Percentiles rank a stretch among this genome's conserved stretches.
Conservation (phyloP, 2,329 filamentous ascomycete species). For the Ceratocystis lukuohia region DNA sequence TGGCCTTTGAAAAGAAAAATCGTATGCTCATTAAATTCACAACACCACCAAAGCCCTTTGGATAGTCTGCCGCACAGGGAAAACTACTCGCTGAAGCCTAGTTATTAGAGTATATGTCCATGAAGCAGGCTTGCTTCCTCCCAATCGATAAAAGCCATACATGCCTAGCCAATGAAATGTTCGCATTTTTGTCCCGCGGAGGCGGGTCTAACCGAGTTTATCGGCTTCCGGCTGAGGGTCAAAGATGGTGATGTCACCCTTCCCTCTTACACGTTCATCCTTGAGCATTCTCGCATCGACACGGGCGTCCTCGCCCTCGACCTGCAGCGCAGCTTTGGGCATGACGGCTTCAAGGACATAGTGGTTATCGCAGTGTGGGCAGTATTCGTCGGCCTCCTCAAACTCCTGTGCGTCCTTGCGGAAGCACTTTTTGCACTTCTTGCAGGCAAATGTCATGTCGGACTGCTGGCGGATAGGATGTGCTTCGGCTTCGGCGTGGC, state of each 20-base stretch:
- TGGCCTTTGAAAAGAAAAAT: background rate
- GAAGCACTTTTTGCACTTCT: slow-evolving; percentile 98
- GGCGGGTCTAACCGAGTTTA: slow-evolving; percentile 51
- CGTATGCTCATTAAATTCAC: slow-evolving; percentile 17
- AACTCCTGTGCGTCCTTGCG: slow-evolving; percentile 86
- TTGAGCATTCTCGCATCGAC: slow-evolving; percentile 83
- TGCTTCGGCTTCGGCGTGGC: slow-evolving; percentile 67
- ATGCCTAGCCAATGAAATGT: background rate
- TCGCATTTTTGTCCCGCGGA: background rate
- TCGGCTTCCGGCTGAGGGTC: slow-evolving; percentile 63
- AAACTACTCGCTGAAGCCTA: background rate
- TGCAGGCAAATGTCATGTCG: slow-evolving; percentile 94
- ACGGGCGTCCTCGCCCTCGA: slow-evolving; percentile 83
- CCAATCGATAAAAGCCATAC: background rate
- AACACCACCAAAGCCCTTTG: background rate
- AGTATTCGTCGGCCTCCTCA: slow-evolving; percentile 96
- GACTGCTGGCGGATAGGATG: slow-evolving; percentile 63
- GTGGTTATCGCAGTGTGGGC: slow-evolving; percentile 97
- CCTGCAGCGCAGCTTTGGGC: slow-evolving; percentile 66
- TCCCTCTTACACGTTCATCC: slow-evolving; percentile 61
- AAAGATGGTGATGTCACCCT: slow-evolving; percentile 54
- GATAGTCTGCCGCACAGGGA: background rate
- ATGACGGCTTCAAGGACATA: slow-evolving; percentile 82
- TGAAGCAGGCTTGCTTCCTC: background rate
- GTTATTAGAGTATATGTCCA: background rate